Evolutionary conservation across 345 rosid genomes (phyloP), one percentile per base, ranked within the genome.

Genomic region (Citrus sp.): DNA sequence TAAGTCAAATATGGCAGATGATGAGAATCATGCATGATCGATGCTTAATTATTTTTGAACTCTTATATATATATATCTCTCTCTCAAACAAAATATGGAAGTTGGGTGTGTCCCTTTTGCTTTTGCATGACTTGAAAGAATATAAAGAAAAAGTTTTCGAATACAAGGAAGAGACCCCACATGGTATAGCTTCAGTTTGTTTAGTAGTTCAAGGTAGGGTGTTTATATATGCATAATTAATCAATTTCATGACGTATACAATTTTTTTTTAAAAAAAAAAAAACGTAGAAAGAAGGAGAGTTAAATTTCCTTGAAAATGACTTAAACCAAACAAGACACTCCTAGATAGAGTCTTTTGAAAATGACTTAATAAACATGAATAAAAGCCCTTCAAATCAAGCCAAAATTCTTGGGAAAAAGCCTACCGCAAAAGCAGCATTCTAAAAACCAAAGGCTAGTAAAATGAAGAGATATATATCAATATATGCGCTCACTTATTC

Each of bases 261-360:
- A 6, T 38, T 24, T 5, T 34, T 34, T 34, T 28, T 2, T 2
- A 1, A 35, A 3, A 22, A 16, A 21, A 34, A 0, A 61, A 25
- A 4, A 19, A 9, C 19, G 3, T 19, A 28, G 54, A 64, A 38
- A 56, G 25, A 72, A 32, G 19, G 6, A 35, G 55, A 28, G 38
- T 1, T 46, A 22, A 21, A 18, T 62, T 77, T 34, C 40, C 22
- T 2, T 58, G 86, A 87, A 84, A 84, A 82, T 79, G 87, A 83
- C 89, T 73, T 30, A 38, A 79, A 82, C 87, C 89, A 77, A 82
- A 82, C 87, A 79, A 70, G 68, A 22, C 79, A 55, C 67, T 77
- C 64, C 73, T 75, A 25, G 51, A 18, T 4, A 54, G 58, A 54
- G 58, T 64, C 73, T 65, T 16, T 16, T 49, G 86, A 77, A 73